These are phyloP conservation scores for Cercospora brassicicola DNA, from an alignment of 2,329 filamentous ascomycete species.

Conservation along the genomic window DNA sequence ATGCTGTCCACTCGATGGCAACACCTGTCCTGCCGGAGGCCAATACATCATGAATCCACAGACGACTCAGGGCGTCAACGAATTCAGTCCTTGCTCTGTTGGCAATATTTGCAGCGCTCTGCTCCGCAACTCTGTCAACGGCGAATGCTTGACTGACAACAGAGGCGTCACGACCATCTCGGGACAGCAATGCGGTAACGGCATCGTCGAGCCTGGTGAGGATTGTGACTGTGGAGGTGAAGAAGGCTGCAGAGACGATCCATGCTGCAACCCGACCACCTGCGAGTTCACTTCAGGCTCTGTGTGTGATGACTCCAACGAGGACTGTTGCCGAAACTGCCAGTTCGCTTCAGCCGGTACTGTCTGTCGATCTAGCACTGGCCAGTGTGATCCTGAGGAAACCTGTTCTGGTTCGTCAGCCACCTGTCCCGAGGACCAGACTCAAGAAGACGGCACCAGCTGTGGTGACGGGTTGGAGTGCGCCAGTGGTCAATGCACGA, in stretches of 20 bases:
- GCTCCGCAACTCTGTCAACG: constrained; percentile 72
- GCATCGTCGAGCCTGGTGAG: constrained; percentile 91
- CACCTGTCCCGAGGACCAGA: constrained; percentile 71
- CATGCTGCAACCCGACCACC: constrained; percentile 80
- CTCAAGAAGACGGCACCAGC: constrained; percentile 65
- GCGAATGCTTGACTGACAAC: constrained; percentile 80
- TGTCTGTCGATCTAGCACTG: constrained; percentile 77
- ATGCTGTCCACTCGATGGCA: constrained; percentile 76
- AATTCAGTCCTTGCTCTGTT: constrained; percentile 84
- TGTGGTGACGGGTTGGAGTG: constrained; percentile 76
- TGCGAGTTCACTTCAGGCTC: constrained; percentile 78
- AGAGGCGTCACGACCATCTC: constrained; percentile 76
- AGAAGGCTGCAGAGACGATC: constrained; percentile 68
- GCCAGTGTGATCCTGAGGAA: constrained; percentile 82
- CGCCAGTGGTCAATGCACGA: constrained; percentile 92
- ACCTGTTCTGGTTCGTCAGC: constrained; percentile 72
- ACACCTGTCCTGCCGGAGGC: constrained; percentile 71
- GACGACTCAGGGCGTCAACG: constrained; percentile 68
- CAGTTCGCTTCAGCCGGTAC: constrained; percentile 66
- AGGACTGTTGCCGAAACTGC: constrained; percentile 77
- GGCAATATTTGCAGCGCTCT: constrained; percentile 93
- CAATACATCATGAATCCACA: constrained; percentile 95
- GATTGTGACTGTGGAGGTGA: constrained; percentile 92
- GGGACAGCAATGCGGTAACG: constrained; percentile 88
- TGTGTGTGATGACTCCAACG: constrained; percentile 80